These are phyloP conservation scores for Phialocephala subalpina DNA, from an alignment of 2,329 filamentous ascomycete genomes.

Conservation along the genomic window DNA sequence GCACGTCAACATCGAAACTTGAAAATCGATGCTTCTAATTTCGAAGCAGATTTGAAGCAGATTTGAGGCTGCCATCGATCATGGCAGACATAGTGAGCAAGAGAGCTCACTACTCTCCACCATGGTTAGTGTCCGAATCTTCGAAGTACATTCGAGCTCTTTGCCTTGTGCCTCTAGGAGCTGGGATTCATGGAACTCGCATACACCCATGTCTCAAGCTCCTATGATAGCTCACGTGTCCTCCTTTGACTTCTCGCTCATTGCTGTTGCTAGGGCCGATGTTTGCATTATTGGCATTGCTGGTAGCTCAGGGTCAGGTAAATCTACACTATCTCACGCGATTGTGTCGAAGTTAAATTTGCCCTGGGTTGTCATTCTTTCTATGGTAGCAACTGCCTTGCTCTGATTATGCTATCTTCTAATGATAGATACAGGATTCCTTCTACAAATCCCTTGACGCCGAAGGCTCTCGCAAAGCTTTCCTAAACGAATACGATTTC, in stretches of 20 bases:
- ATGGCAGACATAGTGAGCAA: slow-evolving; percentile 36
- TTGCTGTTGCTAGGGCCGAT: slow-evolving; percentile 61
- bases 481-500: slow-evolving; percentile 93
- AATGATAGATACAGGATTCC: slow-evolving; percentile 73
- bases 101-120: slow-evolving; percentile 83
- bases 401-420: not conserved
- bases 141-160: too few species aligned
- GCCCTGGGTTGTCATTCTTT: slow-evolving; percentile 97
- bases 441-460: slow-evolving; percentile 92
- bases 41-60: not conserved
- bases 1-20: not conserved
- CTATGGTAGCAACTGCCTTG: slow-evolving; percentile 72
- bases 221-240: not conserved
- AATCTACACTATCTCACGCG: slow-evolving; percentile 91
- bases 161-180: too few species aligned
- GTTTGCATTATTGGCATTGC: slow-evolving; percentile 97
- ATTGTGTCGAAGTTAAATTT: slow-evolving; percentile 90
- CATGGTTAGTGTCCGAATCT: slow-evolving; percentile 64
- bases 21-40: not conserved
- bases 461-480: slow-evolving; percentile 82
- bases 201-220: not conserved
- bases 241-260: not conserved
- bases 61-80: not conserved
- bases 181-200: too few species aligned
- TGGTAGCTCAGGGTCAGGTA: slow-evolving; percentile 92